Evolutionary conservation across 306 rosid genomes (phyloP).

Genomic region (Vachellia collinsii): DNA sequence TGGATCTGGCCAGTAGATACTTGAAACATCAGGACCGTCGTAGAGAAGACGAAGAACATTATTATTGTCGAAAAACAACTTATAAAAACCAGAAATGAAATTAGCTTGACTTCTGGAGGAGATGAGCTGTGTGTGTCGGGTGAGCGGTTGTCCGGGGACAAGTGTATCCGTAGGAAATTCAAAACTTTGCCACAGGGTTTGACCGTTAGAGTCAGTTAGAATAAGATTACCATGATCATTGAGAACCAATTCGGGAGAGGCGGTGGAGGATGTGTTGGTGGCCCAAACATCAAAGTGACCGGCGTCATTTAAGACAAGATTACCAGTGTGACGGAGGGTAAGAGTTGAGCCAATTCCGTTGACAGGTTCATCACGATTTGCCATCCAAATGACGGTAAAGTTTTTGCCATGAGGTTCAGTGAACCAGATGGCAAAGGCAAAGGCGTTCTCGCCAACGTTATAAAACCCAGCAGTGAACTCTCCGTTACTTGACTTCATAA

Average conservation of each 20-base stretch:
- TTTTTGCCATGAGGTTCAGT: neutral
- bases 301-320: constrained; percentile 41
- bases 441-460: constrained; percentile 42
- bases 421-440: constrained; percentile 52
- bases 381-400: constrained; percentile 43
- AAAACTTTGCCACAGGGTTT: constrained; percentile 51
- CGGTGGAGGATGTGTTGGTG: constrained; percentile 31
- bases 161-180: constrained; percentile 53
- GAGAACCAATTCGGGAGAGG: constrained; percentile 18
- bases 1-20: neutral
- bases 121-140: constrained; percentile 35
- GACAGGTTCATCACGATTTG: constrained; percentile 44
- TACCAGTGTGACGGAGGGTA: constrained; percentile 39
- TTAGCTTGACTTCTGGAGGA: constrained; percentile 38
- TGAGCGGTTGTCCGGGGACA: constrained; percentile 45
- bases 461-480: constrained; percentile 46
- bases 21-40: constrained; percentile 18
- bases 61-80: constrained; percentile 32
- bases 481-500: constrained; percentile 25
- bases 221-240: constrained; percentile 36
- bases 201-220: constrained; percentile 4
- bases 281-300: constrained; percentile 39
- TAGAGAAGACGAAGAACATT: constrained; percentile 12
- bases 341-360: constrained; percentile 46
- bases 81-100: constrained; percentile 41